Evolutionary conservation across 768 basidiomycete genomes (phyloP).

Genomic region (Tremella mesenterica): DNA sequence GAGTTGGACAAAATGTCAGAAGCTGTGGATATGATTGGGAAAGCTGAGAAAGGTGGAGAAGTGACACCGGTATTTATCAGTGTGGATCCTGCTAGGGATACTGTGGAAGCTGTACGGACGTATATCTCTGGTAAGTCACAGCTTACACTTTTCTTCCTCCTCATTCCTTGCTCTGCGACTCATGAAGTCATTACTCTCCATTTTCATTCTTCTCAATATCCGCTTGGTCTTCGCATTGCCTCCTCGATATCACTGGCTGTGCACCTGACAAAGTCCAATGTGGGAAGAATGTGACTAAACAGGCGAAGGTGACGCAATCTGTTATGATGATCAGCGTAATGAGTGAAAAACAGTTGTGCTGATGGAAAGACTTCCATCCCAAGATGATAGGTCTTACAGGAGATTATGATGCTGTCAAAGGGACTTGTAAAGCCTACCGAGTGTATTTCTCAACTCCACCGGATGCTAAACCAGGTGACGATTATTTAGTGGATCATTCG

Average conservation of each 20-base stretch:
- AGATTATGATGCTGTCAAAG: constrained; percentile 71
- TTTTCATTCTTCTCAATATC: background rate
- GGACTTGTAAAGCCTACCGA: constrained; percentile 85
- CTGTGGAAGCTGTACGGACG: constrained; percentile 47
- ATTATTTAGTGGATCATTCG: constrained; percentile 82
- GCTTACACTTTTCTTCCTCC: background rate
- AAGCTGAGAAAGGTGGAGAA: constrained; percentile 1
- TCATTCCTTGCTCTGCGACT: background rate
- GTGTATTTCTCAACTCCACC: constrained; percentile 95
- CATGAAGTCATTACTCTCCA: too few species aligned
- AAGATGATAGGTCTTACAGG: constrained; percentile 81
- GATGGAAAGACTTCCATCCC: constrained; percentile 72
- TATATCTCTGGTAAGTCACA: constrained; percentile 47
- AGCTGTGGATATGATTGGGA: constrained; percentile 52
- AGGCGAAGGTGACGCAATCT: too few species aligned
- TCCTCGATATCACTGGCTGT: background rate
- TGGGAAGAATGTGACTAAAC: too few species aligned
- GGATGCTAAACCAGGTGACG: constrained; percentile 64
- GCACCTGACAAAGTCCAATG: too few species aligned
- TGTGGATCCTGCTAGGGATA: constrained; percentile 91
- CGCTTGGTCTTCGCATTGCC: constrained; percentile 17
- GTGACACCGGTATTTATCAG: constrained; percentile 90
- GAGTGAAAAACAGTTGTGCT: background rate
- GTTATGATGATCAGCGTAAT: background rate
- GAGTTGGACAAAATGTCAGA: constrained; percentile 89